Conservation (phyloP, 371 early-diverging fungal genomes). For the Haplosporangium sp. region DNA sequence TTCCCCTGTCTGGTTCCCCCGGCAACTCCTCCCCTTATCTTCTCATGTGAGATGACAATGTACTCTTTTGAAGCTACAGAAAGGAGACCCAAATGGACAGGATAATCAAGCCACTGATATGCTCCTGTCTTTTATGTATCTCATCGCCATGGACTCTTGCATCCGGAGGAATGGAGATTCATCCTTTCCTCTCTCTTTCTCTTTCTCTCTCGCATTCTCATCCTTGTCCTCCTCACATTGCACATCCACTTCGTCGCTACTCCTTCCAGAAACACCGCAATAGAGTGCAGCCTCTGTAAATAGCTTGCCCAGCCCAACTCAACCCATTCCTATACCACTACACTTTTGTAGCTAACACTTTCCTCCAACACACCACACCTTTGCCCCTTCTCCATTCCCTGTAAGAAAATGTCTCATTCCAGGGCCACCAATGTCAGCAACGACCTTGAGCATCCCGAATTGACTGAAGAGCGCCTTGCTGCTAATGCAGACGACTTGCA, state of each 20-base stretch:
- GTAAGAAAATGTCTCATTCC: conserved; percentile 43
- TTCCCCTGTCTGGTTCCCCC: neutral
- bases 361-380: neutral
- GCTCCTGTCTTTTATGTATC: too few species aligned
- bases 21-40: neutral
- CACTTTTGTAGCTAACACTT: too few species aligned
- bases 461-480: conserved; percentile 27
- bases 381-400: neutral
- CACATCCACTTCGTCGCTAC: neutral
- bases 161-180: neutral
- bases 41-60: neutral
- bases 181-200: neutral
- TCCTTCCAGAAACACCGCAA: neutral
- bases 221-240: neutral
- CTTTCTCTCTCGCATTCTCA: neutral
- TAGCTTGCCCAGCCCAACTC: neutral
- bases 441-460: conserved; percentile 48
- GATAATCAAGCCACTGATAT: too few species aligned
- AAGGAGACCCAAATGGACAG: too few species aligned
- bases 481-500: conserved; percentile 21
- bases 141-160: too few species aligned
- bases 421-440: conserved; percentile 25
- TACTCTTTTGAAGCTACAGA: too few species aligned
- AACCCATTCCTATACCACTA: too few species aligned
- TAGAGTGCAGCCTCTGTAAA: neutral